Conservation (phyloP, 2,329 filamentous ascomycete genomes). For the Cryphonectria parasitica region DNA sequence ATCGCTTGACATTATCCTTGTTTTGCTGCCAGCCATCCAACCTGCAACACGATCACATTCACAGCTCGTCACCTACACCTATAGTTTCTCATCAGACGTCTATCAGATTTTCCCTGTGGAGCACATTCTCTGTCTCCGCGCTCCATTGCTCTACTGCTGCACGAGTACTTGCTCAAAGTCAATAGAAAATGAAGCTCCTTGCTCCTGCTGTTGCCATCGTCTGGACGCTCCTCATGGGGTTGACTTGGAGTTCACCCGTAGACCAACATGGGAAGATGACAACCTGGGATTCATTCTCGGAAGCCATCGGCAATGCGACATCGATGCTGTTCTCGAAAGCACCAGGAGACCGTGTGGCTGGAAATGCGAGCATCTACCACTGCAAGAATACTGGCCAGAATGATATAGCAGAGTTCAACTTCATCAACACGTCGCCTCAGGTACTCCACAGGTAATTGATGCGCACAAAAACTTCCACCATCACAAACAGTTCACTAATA, state of each 20-base stretch:
- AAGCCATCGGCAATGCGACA: background rate
- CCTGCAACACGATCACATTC: background rate
- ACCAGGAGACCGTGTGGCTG: background rate
- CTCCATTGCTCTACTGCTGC: background rate
- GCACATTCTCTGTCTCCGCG: background rate
- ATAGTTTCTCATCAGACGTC: background rate
- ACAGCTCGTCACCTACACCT: background rate
- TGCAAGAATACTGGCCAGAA: background rate
- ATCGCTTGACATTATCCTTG: background rate
- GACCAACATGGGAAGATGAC: background rate
- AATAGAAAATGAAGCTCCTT: slow-evolving; percentile 1
- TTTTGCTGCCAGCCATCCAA: background rate
- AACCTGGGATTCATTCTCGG: background rate
- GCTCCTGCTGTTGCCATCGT: background rate
- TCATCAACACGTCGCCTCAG: slow-evolving; percentile 12
- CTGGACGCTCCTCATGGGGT: background rate
- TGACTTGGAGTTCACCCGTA: background rate
- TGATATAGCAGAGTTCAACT: slow-evolving; percentile 1
- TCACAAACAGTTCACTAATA: background rate
- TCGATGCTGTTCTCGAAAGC: background rate
- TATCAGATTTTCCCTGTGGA: background rate
- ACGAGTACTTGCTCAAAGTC: background rate
- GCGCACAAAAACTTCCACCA: background rate
- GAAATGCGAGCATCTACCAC: background rate
- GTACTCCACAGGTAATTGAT: background rate